Percentiles rank a stretch among this genome's conserved stretches.
Evolutionary conservation across 768 basidiomycete genomes (phyloP).

Genomic region (Russula lepida): DNA sequence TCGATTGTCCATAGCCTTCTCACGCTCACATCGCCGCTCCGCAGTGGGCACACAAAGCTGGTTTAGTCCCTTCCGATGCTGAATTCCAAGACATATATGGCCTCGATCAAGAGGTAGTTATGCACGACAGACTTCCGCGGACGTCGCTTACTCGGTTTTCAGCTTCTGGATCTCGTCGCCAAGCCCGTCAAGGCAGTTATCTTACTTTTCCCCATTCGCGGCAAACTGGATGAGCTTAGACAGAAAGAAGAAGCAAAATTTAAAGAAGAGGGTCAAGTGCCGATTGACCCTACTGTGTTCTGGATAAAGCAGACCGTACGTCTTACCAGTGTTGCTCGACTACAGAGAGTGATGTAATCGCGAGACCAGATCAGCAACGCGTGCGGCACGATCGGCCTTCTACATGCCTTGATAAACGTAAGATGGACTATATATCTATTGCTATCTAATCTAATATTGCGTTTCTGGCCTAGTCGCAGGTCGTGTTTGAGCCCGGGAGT

Average conservation of each 20-base stretch:
- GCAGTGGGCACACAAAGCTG: background rate
- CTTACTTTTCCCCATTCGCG: slow-evolving; percentile 71
- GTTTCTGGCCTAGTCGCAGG: slow-evolving; percentile 30
- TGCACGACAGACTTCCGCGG: background rate
- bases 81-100: slow-evolving; percentile 20
- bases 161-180: slow-evolving; percentile 67
- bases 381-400: slow-evolving; percentile 26
- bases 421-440: slow-evolving; percentile 21
- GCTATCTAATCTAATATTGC: slow-evolving; percentile 29
- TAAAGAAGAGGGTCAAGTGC: slow-evolving; percentile 35
- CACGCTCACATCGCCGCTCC: slow-evolving; percentile 26
- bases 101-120: slow-evolving; percentile 16
- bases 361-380: slow-evolving; percentile 28
- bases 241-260: slow-evolving; percentile 54
- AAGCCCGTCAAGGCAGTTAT: slow-evolving; percentile 76
- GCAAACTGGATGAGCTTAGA: slow-evolving; percentile 41
- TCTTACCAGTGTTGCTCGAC: background rate
- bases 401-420: slow-evolving; percentile 62
- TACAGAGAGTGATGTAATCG: background rate
- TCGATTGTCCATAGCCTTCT: slow-evolving; percentile 1
- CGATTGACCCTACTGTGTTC: slow-evolving; percentile 57
- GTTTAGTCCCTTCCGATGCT: slow-evolving; percentile 1
- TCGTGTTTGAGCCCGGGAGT: slow-evolving; percentile 47
- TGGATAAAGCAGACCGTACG: slow-evolving; percentile 89
- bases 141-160: background rate